A percentile compares a stretch with the other conserved stretches of the same genome.
Conservation (phyloP, 2,329 filamentous ascomycete genomes). For the Sclerotinia nivalis region DNA sequence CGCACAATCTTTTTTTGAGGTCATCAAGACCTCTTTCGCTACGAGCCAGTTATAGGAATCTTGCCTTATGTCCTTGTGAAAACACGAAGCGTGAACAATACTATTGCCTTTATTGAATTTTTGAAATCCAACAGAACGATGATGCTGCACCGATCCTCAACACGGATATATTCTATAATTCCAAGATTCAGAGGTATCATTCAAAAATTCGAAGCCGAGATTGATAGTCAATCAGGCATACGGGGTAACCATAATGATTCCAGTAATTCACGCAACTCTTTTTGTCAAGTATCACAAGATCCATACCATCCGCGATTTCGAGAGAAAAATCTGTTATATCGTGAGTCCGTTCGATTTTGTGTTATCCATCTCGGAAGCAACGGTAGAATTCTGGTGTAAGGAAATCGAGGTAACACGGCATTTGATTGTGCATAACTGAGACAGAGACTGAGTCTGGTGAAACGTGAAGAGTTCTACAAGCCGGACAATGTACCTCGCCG, state of each 20-base stretch:
- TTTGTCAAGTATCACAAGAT: neutral
- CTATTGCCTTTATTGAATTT: neutral
- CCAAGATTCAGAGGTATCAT: too few relatives aligned
- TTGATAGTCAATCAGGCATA: neutral
- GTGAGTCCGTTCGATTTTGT: neutral
- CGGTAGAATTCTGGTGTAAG: neutral
- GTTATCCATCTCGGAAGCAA: neutral
- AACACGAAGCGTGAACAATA: neutral
- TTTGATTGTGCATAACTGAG: neutral
- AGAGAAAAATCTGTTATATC: neutral
- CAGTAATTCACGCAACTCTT: neutral
- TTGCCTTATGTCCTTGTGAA: neutral
- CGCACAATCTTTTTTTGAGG: neutral
- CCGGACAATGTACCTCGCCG: too few relatives aligned
- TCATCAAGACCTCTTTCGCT: neutral
- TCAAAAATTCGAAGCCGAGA: neutral
- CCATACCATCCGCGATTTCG: neutral
- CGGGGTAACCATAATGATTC: neutral
- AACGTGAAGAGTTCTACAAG: neutral
- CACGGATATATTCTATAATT: neutral
- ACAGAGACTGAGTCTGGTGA: neutral
- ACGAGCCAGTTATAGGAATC: neutral
- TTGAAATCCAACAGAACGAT: neutral
- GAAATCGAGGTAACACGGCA: neutral
- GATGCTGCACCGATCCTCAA: neutral